Evolutionary conservation across 495 filamentous ascomycete species (phyloP).

Genomic region (Penicillium egyptiacum): DNA sequence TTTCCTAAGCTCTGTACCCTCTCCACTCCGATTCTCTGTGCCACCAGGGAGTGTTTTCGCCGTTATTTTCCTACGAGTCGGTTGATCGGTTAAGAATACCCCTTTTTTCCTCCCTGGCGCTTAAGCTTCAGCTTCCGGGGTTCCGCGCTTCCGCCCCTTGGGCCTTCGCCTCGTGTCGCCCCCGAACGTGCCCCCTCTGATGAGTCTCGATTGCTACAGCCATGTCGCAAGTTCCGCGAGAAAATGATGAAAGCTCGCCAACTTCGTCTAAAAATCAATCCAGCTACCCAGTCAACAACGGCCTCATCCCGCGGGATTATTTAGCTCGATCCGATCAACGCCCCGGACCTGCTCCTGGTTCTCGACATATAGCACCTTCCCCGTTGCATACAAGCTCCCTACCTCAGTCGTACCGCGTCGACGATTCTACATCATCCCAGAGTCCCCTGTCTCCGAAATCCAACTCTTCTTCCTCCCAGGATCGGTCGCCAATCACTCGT

Average conservation of each 20-base stretch:
- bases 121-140: constrained; percentile 30
- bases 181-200: constrained; percentile 29
- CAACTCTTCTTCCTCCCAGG: constrained; percentile 27
- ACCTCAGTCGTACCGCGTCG: constrained; percentile 24
- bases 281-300: constrained; percentile 23
- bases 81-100: constrained; percentile 19
- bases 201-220: constrained; percentile 29
- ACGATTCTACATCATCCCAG: constrained; percentile 30
- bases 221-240: constrained; percentile 45
- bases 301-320: constrained; percentile 37
- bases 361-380: constrained; percentile 37
- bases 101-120: constrained; percentile 13
- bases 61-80: constrained; percentile 10
- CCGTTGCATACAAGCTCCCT: constrained; percentile 39
- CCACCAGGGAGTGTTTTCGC: background rate
- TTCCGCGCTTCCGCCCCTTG: constrained; percentile 22
- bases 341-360: constrained; percentile 26
- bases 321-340: constrained; percentile 34
- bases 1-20: constrained; percentile 7
- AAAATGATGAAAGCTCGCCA: constrained; percentile 28
- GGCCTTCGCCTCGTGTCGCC: constrained; percentile 20
- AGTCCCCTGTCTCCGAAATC: constrained; percentile 36
- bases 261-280: constrained; percentile 20
- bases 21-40: background rate
- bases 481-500: constrained; percentile 24